A percentile compares a stretch with the other conserved stretches of the same genome.
Conservation (phyloP, 306 rosid species). For the Oemleria cerasiformis region DNA sequence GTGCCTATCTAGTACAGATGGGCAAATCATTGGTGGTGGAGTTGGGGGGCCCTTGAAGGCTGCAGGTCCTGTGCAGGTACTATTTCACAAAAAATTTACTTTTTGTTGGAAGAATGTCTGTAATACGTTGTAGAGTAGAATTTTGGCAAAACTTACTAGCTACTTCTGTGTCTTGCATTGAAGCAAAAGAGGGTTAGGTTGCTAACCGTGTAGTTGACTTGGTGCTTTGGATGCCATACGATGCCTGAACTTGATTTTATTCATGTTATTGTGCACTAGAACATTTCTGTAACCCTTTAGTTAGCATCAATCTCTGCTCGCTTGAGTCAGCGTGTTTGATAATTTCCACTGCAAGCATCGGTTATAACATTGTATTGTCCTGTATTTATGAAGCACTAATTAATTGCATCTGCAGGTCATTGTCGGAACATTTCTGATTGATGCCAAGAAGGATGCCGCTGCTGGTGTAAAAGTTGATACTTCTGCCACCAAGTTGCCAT, state of each 20-base stretch:
- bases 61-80: slow-evolving; percentile 98
- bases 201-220: background rate
- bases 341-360: background rate
- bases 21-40: slow-evolving; percentile 95
- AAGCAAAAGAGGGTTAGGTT: background rate
- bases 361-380: no score
- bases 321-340: background rate
- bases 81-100: background rate
- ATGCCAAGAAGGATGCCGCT: slow-evolving; percentile 59
- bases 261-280: slow-evolving; percentile 1
- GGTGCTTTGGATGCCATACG: slow-evolving; percentile 9
- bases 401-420: slow-evolving; percentile 58
- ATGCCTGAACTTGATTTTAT: background rate
- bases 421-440: slow-evolving; percentile 74
- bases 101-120: slow-evolving; percentile 1
- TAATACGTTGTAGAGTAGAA: slow-evolving; percentile 4
- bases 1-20: slow-evolving; percentile 75
- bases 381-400: background rate
- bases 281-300: background rate
- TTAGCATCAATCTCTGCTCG: background rate
- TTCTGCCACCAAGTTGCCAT: slow-evolving; percentile 63
- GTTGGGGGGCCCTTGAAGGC: slow-evolving; percentile 92
- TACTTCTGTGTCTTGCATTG: slow-evolving; percentile 2
- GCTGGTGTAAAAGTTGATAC: slow-evolving; percentile 58
- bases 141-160: slow-evolving; percentile 6